phyloP scores from a whole-genome alignment of 23 red algal genomes.

The Agarophyton chilense region DNA sequence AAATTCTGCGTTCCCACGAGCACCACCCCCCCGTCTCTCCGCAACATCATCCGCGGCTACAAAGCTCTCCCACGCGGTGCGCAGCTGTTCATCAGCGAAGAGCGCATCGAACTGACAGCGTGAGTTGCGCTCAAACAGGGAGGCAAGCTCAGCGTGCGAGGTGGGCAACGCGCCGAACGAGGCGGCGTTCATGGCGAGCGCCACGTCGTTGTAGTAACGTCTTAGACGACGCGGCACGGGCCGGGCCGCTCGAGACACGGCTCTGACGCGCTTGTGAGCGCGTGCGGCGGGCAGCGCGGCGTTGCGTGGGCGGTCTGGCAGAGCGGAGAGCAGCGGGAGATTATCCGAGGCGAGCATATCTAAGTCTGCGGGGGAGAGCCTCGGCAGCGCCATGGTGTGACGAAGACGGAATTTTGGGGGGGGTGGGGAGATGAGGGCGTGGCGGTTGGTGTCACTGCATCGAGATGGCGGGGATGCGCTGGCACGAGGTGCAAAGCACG shows the following conservation, averaged over 20 bases:
- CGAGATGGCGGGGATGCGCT: too few species aligned
- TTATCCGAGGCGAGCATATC: constrained; percentile 22
- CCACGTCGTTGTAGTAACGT: constrained; percentile 36
- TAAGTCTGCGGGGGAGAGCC: constrained; percentile 35
- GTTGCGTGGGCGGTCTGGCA: constrained; percentile 15
- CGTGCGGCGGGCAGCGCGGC: neutral
- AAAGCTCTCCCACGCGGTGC: constrained; percentile 12
- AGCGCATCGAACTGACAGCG: neutral
- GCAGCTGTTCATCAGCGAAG: neutral
- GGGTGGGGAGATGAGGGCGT: neutral
- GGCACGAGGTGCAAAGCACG: too few species aligned
- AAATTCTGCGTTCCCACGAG: too few species aligned
- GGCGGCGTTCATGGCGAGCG: constrained; percentile 1
- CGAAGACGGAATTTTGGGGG: neutral
- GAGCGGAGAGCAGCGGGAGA: constrained; percentile 11
- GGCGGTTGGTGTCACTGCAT: neutral
- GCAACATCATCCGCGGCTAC: constrained; percentile 12
- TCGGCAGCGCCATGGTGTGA: neutral
- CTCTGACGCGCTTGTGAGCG: neutral
- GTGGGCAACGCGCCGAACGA: constrained; percentile 1
- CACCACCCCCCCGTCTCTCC: neutral
- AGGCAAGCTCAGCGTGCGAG: neutral
- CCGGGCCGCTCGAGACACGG: neutral
- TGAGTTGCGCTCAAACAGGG: constrained; percentile 6
- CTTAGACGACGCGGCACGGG: constrained; percentile 21